phyloP scores from a whole-genome alignment of 108 stramenopile genomes.

The Craspedostauros australis region DNA sequence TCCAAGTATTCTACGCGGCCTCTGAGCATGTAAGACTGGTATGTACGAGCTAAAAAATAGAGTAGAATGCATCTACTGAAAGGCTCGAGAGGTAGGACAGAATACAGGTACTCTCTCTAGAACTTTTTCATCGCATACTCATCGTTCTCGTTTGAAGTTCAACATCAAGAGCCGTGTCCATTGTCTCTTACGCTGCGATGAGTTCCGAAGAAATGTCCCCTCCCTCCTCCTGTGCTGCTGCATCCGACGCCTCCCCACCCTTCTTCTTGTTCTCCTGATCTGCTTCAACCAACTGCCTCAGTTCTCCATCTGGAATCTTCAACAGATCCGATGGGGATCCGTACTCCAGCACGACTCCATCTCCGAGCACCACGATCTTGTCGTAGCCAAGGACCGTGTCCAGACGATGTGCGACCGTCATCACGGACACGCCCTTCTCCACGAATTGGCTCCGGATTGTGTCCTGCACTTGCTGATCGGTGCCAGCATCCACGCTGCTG shows the following conservation, averaged over 20 bases:
- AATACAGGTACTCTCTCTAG: too few species aligned
- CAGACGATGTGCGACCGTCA: slow-evolving; percentile 88
- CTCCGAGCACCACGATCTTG: slow-evolving; percentile 85
- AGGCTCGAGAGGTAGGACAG: too few species aligned
- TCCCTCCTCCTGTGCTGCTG: neutral
- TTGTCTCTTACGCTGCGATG: neutral
- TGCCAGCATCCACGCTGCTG: slow-evolving; percentile 60
- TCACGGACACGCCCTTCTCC: slow-evolving; percentile 72
- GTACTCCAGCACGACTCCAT: slow-evolving; percentile 74
- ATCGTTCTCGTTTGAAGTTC: neutral
- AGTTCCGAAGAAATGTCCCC: neutral
- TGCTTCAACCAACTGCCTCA: slow-evolving; percentile 46
- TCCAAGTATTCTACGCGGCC: too few species aligned
- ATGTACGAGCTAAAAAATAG: too few species aligned
- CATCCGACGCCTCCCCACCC: slow-evolving; percentile 17
- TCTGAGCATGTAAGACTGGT: too few species aligned
- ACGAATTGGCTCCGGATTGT: slow-evolving; percentile 73
- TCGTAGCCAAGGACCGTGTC: slow-evolving; percentile 90
- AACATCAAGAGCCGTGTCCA: neutral
- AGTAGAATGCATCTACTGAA: too few species aligned
- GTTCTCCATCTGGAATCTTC: slow-evolving; percentile 35
- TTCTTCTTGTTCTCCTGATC: slow-evolving; percentile 41
- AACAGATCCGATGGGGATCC: slow-evolving; percentile 55
- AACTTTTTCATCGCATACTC: neutral
- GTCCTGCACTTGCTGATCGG: slow-evolving; percentile 67